Percentiles rank a stretch among this genome's conserved stretches.
Conservation (phyloP, 257 asterid species). For the Galeopsis tetrahit region DNA sequence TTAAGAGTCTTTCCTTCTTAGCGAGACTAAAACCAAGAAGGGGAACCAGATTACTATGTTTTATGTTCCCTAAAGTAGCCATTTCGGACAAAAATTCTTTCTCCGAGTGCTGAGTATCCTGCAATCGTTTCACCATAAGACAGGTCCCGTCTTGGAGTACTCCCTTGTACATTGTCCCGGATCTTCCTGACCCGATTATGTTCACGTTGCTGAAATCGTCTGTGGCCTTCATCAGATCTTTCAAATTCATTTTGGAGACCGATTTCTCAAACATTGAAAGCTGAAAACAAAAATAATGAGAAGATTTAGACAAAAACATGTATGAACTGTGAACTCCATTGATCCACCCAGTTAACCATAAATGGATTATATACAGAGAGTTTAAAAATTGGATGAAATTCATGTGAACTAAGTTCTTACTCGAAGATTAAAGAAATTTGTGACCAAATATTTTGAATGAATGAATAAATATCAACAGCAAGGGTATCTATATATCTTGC, state of each 20-base stretch:
- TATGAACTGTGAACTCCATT: not conserved
- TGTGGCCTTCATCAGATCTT: constrained; percentile 80
- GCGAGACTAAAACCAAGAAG: constrained; percentile 67
- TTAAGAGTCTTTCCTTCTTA: constrained; percentile 62
- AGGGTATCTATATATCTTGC: constrained; percentile 33
- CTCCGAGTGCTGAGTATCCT: constrained; percentile 69
- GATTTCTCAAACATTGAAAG: constrained; percentile 69
- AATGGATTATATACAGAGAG: not conserved
- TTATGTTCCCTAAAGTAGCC: constrained; percentile 58
- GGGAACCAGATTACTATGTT: constrained; percentile 69
- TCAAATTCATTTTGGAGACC: constrained; percentile 64
- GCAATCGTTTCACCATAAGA: constrained; percentile 69
- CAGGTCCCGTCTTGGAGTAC: constrained; percentile 62
- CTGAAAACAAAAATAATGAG: constrained; percentile 44
- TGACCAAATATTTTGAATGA: not conserved
- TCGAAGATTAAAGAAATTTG: constrained; percentile 1
- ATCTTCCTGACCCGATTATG: constrained; percentile 65
- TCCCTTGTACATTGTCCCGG: constrained; percentile 72
- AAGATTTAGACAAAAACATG: not conserved
- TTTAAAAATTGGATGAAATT: not conserved
- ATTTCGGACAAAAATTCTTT: constrained; percentile 66
- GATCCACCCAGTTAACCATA: not conserved
- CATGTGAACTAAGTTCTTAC: not conserved
- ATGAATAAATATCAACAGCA: not conserved
- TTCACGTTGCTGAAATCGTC: constrained; percentile 65